Evolutionary conservation across 345 rosid species (phyloP).

Genomic region (Stellera chamaejasme): DNA sequence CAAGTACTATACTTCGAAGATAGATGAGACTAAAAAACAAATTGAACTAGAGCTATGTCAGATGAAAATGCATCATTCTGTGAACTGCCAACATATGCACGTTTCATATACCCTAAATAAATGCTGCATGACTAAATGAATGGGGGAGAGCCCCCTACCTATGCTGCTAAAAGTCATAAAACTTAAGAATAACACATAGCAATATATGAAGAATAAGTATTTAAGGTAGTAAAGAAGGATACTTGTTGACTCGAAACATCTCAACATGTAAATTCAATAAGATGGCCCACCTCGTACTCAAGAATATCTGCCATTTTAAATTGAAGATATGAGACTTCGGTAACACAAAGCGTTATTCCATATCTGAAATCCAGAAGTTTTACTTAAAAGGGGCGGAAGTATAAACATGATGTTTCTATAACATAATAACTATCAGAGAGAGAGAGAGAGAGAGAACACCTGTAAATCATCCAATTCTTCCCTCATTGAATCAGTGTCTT

Average conservation of each 20-base stretch:
- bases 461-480: slow-evolving; percentile 97
- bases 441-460: slow-evolving; percentile 29
- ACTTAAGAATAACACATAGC: too few relatives aligned
- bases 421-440: slow-evolving; percentile 1
- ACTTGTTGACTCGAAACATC: slow-evolving; percentile 99
- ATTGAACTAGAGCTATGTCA: too few relatives aligned
- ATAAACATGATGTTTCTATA: slow-evolving; percentile 5
- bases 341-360: not conserved
- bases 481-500: slow-evolving; percentile 96
- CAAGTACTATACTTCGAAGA: too few relatives aligned
- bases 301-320: slow-evolving; percentile 55
- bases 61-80: too few relatives aligned
- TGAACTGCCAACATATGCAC: too few relatives aligned
- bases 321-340: slow-evolving; percentile 1
- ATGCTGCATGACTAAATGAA: too few relatives aligned
- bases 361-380: not conserved
- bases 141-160: too few relatives aligned
- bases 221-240: slow-evolving; percentile 35
- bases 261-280: slow-evolving; percentile 90
- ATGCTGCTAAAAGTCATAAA: too few relatives aligned
- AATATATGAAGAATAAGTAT: too few relatives aligned
- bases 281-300: slow-evolving; percentile 99
- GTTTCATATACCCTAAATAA: too few relatives aligned
- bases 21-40: too few relatives aligned
- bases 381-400: slow-evolving; percentile 1